A percentile compares a stretch with the other conserved stretches of the same genome.
Conservation (phyloP, 2,329 filamentous ascomycete species). For the Epicoccum sorghinum region DNA sequence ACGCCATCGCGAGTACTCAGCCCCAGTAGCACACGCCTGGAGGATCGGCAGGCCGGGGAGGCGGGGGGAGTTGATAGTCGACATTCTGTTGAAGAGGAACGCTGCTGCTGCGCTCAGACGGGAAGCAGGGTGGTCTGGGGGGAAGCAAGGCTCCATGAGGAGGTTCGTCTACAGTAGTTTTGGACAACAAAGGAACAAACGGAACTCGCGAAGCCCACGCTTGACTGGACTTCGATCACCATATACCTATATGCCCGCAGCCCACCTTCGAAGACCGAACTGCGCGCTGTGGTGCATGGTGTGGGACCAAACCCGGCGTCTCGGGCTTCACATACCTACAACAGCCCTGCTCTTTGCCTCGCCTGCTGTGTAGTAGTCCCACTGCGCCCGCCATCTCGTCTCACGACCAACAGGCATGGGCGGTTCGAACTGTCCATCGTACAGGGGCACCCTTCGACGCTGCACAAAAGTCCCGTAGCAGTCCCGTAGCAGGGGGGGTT, state of each 20-base stretch:
- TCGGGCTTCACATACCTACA: conserved; percentile 14
- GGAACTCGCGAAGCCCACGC: not conserved
- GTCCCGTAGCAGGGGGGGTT: conserved; percentile 1
- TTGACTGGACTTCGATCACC: conserved; percentile 4
- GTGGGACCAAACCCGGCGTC: conserved; percentile 15
- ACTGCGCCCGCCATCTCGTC: conserved; percentile 1
- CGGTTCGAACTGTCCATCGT: not conserved
- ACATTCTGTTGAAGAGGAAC: conserved; percentile 19
- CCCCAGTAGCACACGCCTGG: conserved; percentile 31
- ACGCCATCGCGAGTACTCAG: conserved; percentile 43
- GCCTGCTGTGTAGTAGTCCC: too few species aligned
- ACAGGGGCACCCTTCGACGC: conserved; percentile 13
- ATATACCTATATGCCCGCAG: conserved; percentile 9
- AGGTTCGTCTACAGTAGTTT: not conserved
- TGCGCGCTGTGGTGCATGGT: not conserved
- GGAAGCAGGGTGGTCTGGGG: conserved; percentile 13
- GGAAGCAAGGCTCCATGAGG: conserved; percentile 9
- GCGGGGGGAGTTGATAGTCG: conserved; percentile 12
- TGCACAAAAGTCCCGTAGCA: conserved; percentile 3
- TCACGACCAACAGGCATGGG: conserved; percentile 11
- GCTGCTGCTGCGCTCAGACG: conserved; percentile 15
- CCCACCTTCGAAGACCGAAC: conserved; percentile 12
- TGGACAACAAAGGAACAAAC: not conserved
- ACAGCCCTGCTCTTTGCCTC: not conserved
- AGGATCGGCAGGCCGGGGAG: conserved; percentile 40